A percentile compares a stretch with the other conserved stretches of the same genome.
phyloP scores from a whole-genome alignment of 495 filamentous ascomycete genomes.

The Cercophora samala region DNA sequence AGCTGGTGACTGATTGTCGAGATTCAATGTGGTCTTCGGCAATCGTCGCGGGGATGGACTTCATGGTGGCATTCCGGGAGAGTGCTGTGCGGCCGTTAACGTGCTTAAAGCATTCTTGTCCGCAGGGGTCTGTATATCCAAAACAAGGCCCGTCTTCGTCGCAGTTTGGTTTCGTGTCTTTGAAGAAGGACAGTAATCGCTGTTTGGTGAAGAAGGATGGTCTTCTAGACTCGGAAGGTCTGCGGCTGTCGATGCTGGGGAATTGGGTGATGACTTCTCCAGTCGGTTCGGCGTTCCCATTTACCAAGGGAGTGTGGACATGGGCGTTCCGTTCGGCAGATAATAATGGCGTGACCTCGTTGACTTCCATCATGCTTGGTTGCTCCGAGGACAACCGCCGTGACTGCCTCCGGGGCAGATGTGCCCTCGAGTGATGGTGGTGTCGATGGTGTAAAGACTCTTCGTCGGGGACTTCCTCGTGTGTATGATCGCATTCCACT shows the following conservation, averaged over 20 bases:
- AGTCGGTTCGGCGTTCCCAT: conserved; percentile 5
- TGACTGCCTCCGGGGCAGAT: neutral
- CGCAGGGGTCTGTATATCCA: conserved; percentile 82
- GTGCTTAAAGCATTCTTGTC: conserved; percentile 71
- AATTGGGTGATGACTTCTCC: conserved; percentile 19
- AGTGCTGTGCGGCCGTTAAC: conserved; percentile 27
- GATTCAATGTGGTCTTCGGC: conserved; percentile 28
- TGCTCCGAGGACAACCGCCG: conserved; percentile 12
- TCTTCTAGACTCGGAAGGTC: conserved; percentile 29
- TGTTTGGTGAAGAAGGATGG: conserved; percentile 43
- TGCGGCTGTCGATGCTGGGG: conserved; percentile 7
- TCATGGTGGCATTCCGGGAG: conserved; percentile 27
- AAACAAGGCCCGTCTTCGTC: conserved; percentile 74
- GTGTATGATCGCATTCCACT: conserved; percentile 86
- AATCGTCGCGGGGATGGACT: conserved; percentile 2
- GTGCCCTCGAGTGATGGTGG: conserved; percentile 20
- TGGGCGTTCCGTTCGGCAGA: conserved; percentile 15
- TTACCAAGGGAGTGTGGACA: conserved; percentile 13
- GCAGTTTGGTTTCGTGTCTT: conserved; percentile 64
- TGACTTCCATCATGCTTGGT: conserved; percentile 26
- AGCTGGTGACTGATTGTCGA: conserved; percentile 23
- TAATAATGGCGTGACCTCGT: conserved; percentile 35
- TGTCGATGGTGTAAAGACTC: conserved; percentile 24
- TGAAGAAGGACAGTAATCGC: conserved; percentile 62
- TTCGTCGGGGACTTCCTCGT: conserved; percentile 52